Conservation (phyloP, 106 monocot species). For the Apostasia ramifera region DNA sequence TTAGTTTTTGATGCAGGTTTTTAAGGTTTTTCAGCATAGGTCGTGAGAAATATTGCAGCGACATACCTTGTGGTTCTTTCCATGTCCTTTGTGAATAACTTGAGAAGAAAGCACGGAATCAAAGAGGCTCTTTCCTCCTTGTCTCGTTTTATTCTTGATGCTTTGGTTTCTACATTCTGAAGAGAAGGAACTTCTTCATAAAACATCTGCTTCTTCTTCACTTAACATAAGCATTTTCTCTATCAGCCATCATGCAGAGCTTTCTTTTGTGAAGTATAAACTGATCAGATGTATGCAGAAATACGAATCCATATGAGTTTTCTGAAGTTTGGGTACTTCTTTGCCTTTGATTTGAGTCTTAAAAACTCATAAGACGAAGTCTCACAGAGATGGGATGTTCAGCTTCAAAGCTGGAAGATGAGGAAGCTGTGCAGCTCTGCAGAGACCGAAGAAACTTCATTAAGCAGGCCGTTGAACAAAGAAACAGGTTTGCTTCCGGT, state of each 20-base stretch:
- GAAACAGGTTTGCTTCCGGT: conserved; percentile 48
- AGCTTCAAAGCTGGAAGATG: conserved; percentile 77
- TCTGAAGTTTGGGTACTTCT: background rate
- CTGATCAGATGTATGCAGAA: conserved; percentile 6
- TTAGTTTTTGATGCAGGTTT: too few species aligned
- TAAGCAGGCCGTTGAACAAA: conserved; percentile 66
- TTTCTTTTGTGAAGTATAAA: background rate
- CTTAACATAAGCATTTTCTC: conserved; percentile 18
- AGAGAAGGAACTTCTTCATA: background rate
- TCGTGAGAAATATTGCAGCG: too few species aligned
- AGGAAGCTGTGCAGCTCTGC: conserved; percentile 71
- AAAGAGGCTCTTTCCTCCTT: background rate
- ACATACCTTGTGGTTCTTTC: background rate
- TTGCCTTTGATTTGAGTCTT: conserved; percentile 19
- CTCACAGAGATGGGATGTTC: conserved; percentile 79
- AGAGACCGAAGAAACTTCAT: conserved; percentile 72
- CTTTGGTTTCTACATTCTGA: background rate
- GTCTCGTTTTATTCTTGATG: background rate
- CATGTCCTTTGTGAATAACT: conserved; percentile 10
- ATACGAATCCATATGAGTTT: conserved; percentile 5
- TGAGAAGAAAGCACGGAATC: background rate
- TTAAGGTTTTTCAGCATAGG: too few species aligned
- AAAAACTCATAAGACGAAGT: conserved; percentile 15
- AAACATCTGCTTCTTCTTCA: conserved; percentile 10
- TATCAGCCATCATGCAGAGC: background rate